Base-by-base conservation (phyloP, 352 stramenopile species). In the Pythium brachiatum region DNA sequence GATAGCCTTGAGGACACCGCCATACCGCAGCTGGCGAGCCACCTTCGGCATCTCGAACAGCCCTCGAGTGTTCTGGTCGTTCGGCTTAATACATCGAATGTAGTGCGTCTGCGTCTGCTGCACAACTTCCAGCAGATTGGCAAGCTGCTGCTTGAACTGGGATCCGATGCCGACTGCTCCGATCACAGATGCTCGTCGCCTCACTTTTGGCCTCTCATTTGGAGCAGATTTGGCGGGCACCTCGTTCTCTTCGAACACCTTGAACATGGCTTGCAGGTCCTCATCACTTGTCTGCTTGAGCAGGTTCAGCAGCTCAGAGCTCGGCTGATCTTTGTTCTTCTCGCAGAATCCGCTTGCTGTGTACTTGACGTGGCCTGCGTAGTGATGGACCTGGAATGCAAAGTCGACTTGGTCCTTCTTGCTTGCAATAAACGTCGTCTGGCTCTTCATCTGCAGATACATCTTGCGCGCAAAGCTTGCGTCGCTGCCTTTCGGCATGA, bases 51-150 rank as follows among this genome's bases (percentile, higher is more conserved):
- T 72, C 20, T 96, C 82, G 70, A 99, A 99, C n/a, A 84, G 70
- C 47, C 91, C 81, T 3, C 90, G 74, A 13, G 78, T 78, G 62
- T 98, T 96, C 39, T 85, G 74, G 68, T 99, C 94, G 69, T 99
- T 99, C 20, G 97, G 97, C 75, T 99, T 99, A 47, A 99, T 90
- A 71, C 97, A 99, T 29, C 97, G 92, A 66, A 99, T 97, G 73
- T 99, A 99, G 73, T 99, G 97, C 31, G 96, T 97, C 54, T 96
- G 76, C 6, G 96, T 99, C 54, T 89, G 78, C 27, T 98, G 90
- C 27, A 99, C 98, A 13, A 96, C 86, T 21, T 92, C 75, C 23
- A 98, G 82, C 16, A 99, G 79, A 29, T 83, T 83, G 25, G 91
- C 90, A 16, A 99, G 78, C 60, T 98, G 95, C 32, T 89, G 79